Percentiles rank a stretch among this genome's conserved stretches.
Evolutionary conservation across 192 early-diverging fungal species (phyloP).

Genomic region (Chytriomyces sp.): DNA sequence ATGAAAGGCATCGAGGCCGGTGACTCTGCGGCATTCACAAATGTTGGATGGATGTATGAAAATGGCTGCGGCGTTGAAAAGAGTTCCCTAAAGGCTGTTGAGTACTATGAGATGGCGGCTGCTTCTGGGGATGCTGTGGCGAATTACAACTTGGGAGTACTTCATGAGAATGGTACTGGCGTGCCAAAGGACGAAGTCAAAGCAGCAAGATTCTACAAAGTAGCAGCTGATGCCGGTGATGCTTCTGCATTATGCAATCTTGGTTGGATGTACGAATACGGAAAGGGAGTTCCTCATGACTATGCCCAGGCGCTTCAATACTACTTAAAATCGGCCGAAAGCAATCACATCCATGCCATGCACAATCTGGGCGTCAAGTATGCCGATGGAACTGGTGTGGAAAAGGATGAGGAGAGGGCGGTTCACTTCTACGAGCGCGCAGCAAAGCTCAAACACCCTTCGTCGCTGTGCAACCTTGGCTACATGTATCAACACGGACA

Average conservation of each 20-base stretch:
- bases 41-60: slow-evolving; percentile 71
- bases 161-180: slow-evolving; percentile 14
- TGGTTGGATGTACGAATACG: slow-evolving; percentile 27
- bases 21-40: slow-evolving; percentile 39
- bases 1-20: slow-evolving; percentile 41
- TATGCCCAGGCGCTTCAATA: slow-evolving; percentile 8
- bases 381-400: slow-evolving; percentile 24
- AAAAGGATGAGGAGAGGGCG: slow-evolving; percentile 26
- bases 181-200: slow-evolving; percentile 1
- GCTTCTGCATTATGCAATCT: slow-evolving; percentile 26
- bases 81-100: slow-evolving; percentile 1
- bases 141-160: slow-evolving; percentile 13
- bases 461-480: slow-evolving; percentile 38
- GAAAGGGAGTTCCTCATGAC: slow-evolving; percentile 29
- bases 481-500: slow-evolving; percentile 30
- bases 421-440: slow-evolving; percentile 29
- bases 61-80: slow-evolving; percentile 43
- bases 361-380: slow-evolving; percentile 36
- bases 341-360: slow-evolving; percentile 4
- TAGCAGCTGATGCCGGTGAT: slow-evolving; percentile 33
- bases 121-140: slow-evolving; percentile 10
- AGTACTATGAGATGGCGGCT: slow-evolving; percentile 33
- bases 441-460: slow-evolving; percentile 16
- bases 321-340: slow-evolving; percentile 27
- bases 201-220: slow-evolving; percentile 29